Base-by-base conservation (phyloP, 148 eudicot species). In the Vaccinium macrocarpon region DNA sequence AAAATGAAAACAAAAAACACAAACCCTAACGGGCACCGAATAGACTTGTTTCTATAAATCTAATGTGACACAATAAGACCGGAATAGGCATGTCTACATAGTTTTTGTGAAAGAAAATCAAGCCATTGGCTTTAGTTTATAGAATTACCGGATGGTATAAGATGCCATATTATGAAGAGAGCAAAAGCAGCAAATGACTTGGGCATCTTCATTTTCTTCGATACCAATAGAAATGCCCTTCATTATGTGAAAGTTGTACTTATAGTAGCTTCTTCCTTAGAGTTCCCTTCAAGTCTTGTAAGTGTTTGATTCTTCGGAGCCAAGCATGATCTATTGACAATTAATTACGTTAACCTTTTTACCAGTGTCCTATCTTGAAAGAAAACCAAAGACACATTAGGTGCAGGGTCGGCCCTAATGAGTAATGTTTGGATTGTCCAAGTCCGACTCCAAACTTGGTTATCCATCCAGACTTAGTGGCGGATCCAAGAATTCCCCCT, bases 101-200 rank as follows among this genome's bases (percentile, higher is more conserved):
- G 13, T 35, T 23, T 23, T 6, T 61, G 68, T 61, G 68, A 46
- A 1, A 68, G 29, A 64, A 35, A 55, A 83, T 18, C 11, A 9
- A 35, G 23, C 6, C 35, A 6, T 3, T 5, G 25, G 8, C 19
- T 25, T 62, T 32, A 48, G 46, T 18, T 29, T 12, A 48, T 51
- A 4, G 76, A 84, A 2, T 81, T 87, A 89, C 93, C 91, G 57
- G 88, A 76, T 38, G 77, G 62, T 38, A 59, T 15, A 56, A 82
- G 56, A 53, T 87, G 86, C 78, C 82, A 88, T 18, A 77, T 13
- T 2, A 88, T 66, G 84, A 85, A 74, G 49, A 88, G 81, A 52
- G 49, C 48, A 59, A 52, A 66, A 25, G 66, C 38, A 57, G 61
- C 70, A 48, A 82, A 86, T 29, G 84, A 48, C 16, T 71, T 80